These are phyloP conservation scores for Xylariaceae sp. DNA, from an alignment of 2,329 filamentous ascomycete species.

Conservation along the genomic window DNA sequence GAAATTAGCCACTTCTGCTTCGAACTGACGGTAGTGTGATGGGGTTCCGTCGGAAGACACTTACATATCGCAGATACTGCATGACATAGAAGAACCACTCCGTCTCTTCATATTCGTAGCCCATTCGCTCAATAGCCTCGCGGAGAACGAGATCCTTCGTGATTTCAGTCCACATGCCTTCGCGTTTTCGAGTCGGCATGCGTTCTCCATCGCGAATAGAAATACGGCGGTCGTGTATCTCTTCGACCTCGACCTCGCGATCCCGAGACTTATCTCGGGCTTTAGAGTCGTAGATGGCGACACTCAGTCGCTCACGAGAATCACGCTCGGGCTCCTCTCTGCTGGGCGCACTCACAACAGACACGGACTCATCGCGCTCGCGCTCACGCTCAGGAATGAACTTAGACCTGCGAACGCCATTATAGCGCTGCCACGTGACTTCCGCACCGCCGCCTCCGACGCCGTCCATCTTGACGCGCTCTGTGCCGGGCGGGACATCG, in stretches of 20 bases:
- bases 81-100: slow-evolving; percentile 89
- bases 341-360: slow-evolving; percentile 28
- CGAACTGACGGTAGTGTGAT: background rate
- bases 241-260: slow-evolving; percentile 51
- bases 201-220: slow-evolving; percentile 34
- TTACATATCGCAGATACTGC: slow-evolving; percentile 82
- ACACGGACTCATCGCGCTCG: slow-evolving; percentile 53
- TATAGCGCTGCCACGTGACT: slow-evolving; percentile 75
- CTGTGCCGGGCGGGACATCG: slow-evolving; percentile 79
- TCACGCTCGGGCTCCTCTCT: slow-evolving; percentile 27
- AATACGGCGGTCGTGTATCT: slow-evolving; percentile 50
- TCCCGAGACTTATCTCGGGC: slow-evolving; percentile 36
- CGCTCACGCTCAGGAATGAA: slow-evolving; percentile 67
- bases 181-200: slow-evolving; percentile 41
- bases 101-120: slow-evolving; percentile 89
- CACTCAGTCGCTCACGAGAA: slow-evolving; percentile 37
- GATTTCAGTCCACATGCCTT: slow-evolving; percentile 92
- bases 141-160: slow-evolving; percentile 86
- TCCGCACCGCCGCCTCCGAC: slow-evolving; percentile 71
- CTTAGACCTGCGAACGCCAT: slow-evolving; percentile 68
- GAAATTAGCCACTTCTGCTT: slow-evolving; percentile 29
- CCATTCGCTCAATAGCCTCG: slow-evolving; percentile 79
- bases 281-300: slow-evolving; percentile 41
- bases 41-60: slow-evolving; percentile 35
- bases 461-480: slow-evolving; percentile 78